phyloP scores from a whole-genome alignment of 2,329 filamentous ascomycete species.

The Emmonsiellopsis sp. region DNA sequence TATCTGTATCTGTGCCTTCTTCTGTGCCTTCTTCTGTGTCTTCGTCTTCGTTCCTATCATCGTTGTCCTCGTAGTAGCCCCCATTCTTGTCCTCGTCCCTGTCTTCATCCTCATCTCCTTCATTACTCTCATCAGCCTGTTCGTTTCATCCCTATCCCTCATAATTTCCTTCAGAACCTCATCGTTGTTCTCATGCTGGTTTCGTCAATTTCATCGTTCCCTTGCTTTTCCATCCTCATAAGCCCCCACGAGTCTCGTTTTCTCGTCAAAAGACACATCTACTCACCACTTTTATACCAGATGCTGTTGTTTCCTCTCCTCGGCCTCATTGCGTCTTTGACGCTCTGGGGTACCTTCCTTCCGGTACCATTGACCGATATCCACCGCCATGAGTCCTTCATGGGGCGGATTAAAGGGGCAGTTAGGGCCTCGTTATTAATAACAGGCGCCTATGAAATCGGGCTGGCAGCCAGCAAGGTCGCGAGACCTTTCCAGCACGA shows the following conservation, averaged over 20 bases:
- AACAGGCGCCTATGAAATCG: constrained; percentile 12
- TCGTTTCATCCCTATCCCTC: too few relatives aligned
- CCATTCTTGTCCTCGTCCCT: too few relatives aligned
- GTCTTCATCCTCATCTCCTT: too few relatives aligned
- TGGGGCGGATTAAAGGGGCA: constrained; percentile 11
- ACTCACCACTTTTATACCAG: background rate
- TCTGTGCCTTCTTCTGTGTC: too few relatives aligned
- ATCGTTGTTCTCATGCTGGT: too few relatives aligned
- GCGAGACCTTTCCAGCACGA: constrained; percentile 3
- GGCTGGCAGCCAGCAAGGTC: constrained; percentile 5
- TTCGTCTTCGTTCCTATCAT: too few relatives aligned
- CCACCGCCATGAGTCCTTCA: constrained; percentile 12
- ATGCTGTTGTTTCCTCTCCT: constrained; percentile 16
- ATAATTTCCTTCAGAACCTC: too few relatives aligned
- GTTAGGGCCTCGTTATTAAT: constrained; percentile 9
- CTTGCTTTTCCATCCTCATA: background rate
- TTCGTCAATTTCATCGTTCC: too few relatives aligned
- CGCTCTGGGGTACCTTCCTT: constrained; percentile 17
- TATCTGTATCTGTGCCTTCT: too few relatives aligned
- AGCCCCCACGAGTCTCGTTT: background rate
- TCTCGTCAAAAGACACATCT: too few relatives aligned
- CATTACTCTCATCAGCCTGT: too few relatives aligned
- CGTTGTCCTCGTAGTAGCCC: too few relatives aligned
- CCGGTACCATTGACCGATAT: constrained; percentile 14
- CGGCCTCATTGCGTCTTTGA: constrained; percentile 12